Percentiles rank a stretch among this genome's conserved stretches.
Conservation (phyloP, 306 rosid genomes). For the Cyclanthera cordifolia region DNA sequence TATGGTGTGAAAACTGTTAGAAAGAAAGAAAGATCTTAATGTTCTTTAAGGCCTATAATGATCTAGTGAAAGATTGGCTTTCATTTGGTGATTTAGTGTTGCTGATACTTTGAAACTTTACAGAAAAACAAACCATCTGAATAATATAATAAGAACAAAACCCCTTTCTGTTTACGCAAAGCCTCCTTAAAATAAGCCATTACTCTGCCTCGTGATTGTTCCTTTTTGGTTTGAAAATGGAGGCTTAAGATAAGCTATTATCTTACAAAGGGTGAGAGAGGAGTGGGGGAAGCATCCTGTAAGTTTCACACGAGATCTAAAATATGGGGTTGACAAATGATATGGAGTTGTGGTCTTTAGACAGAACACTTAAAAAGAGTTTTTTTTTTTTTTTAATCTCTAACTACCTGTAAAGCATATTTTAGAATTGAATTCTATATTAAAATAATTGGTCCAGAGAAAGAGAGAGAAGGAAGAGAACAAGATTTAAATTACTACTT, state of each 20-base stretch:
- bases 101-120: conserved; percentile 35
- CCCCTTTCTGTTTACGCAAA: conserved; percentile 23
- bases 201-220: conserved; percentile 52
- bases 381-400: conserved; percentile 38
- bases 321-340: conserved; percentile 50
- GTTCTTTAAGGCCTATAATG: conserved; percentile 38
- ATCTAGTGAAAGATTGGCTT: conserved; percentile 31
- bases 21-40: conserved; percentile 14
- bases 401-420: conserved; percentile 55
- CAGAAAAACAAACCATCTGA: conserved; percentile 31
- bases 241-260: conserved; percentile 19
- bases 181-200: conserved; percentile 54
- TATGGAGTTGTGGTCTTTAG: conserved; percentile 33
- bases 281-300: conserved; percentile 51
- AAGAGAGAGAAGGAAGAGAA: conserved; percentile 6
- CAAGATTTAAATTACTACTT: conserved; percentile 16
- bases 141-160: not conserved
- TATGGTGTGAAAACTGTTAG: conserved; percentile 24
- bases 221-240: conserved; percentile 16
- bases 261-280: conserved; percentile 27
- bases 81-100: conserved; percentile 28
- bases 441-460: conserved; percentile 7
- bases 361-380: conserved; percentile 31
- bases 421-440: conserved; percentile 41
- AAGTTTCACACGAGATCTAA: conserved; percentile 38